Conservation (phyloP, 1,139 yeast species). For the Yamadazyma trypodendri region DNA sequence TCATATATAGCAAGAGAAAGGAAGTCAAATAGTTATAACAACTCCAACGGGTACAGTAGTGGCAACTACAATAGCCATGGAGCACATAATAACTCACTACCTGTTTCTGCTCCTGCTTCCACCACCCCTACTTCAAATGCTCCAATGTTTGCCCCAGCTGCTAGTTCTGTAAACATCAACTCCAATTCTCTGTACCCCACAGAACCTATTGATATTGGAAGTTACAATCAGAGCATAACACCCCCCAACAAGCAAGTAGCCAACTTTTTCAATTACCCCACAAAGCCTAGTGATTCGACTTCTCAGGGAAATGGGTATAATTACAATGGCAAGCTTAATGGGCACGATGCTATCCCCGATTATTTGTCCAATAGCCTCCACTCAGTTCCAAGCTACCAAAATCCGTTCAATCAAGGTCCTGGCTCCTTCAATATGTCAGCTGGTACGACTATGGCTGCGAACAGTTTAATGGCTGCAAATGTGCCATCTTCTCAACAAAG, state of each 20-base stretch:
- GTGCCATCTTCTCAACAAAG: neutral
- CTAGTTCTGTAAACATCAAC: neutral
- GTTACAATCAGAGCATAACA: constrained; percentile 1
- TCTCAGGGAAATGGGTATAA: neutral
- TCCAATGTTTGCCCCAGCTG: neutral
- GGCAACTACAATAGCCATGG: neutral
- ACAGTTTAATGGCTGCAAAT: constrained; percentile 1
- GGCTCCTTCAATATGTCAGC: constrained; percentile 2
- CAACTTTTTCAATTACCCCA: constrained; percentile 4
- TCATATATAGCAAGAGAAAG: constrained; percentile 4
- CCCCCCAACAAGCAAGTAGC: constrained; percentile 7
- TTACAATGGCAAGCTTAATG: neutral
- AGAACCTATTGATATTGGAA: constrained; percentile 8
- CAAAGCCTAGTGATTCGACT: neutral
- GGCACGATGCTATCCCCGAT: neutral
- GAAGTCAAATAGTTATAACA: constrained; percentile 9
- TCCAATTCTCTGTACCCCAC: neutral
- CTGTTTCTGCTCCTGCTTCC: neutral
- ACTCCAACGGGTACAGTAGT: constrained; percentile 1
- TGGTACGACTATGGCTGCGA: constrained; percentile 5
- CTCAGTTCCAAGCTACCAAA: constrained; percentile 1
- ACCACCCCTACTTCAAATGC: neutral
- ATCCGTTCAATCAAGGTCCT: neutral
- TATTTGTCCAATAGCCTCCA: constrained; percentile 3
- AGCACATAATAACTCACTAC: neutral